A percentile compares a stretch with the other conserved stretches of the same genome.
These are phyloP conservation scores for Neurospora sp. DNA, from an alignment of 495 filamentous ascomycete species.

Conservation along the genomic window DNA sequence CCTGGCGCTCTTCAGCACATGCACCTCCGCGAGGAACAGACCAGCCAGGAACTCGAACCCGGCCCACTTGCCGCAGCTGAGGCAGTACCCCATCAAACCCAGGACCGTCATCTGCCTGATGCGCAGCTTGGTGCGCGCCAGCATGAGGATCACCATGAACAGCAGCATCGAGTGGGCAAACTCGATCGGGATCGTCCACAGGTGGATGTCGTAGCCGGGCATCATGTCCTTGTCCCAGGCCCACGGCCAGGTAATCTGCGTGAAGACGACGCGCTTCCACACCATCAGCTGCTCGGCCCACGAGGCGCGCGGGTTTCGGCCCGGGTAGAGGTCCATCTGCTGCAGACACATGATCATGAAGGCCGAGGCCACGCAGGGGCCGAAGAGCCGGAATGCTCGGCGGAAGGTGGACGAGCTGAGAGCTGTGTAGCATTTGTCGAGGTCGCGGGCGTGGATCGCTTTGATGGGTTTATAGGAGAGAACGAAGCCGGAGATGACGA, in stretches of 20 bases:
- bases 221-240: slow-evolving; percentile 43
- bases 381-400: slow-evolving; percentile 51
- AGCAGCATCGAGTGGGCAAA: slow-evolving; percentile 53
- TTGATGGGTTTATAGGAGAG: slow-evolving; percentile 55
- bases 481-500: slow-evolving; percentile 61
- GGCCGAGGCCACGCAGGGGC: slow-evolving; percentile 48
- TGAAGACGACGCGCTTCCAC: slow-evolving; percentile 36
- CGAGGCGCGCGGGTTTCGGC: slow-evolving; percentile 17
- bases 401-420: slow-evolving; percentile 56
- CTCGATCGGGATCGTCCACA: slow-evolving; percentile 62
- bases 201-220: slow-evolving; percentile 47
- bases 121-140: slow-evolving; percentile 37
- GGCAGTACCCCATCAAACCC: slow-evolving; percentile 42
- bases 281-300: slow-evolving; percentile 37
- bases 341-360: slow-evolving; percentile 44
- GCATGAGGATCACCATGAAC: slow-evolving; percentile 45
- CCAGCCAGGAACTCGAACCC: slow-evolving; percentile 50
- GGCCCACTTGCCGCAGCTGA: slow-evolving; percentile 49
- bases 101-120: slow-evolving; percentile 38
- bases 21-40: slow-evolving; percentile 49
- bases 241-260: slow-evolving; percentile 42
- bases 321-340: slow-evolving; percentile 36
- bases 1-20: slow-evolving; percentile 22
- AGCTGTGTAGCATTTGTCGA: slow-evolving; percentile 20
- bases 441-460: slow-evolving; percentile 42